These are phyloP conservation scores for Colletotrichum musae DNA, from an alignment of 2,329 filamentous ascomycete species.

Conservation along the genomic window DNA sequence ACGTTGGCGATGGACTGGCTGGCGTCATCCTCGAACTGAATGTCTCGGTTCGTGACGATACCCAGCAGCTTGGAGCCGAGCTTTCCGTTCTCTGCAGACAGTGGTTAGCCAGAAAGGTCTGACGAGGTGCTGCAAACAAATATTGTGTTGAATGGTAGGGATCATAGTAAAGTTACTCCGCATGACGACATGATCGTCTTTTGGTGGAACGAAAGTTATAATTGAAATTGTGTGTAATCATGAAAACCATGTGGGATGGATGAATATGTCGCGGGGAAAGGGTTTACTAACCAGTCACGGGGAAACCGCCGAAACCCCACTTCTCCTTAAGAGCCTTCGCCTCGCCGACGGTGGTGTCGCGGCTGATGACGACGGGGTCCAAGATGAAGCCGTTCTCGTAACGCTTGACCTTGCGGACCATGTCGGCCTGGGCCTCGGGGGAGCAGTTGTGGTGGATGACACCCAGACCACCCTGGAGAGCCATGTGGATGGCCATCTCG, in stretches of 20 bases:
- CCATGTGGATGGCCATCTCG: constrained; percentile 99
- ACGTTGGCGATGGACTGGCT: constrained; percentile 84
- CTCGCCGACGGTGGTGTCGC: constrained; percentile 89
- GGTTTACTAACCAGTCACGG: constrained; percentile 89
- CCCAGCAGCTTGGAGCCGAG: constrained; percentile 96
- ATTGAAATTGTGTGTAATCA: constrained; percentile 86
- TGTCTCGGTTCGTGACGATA: constrained; percentile 97
- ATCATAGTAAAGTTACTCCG: constrained; percentile 70
- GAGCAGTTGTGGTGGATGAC: constrained; percentile 99
- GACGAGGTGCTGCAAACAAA: constrained; percentile 29
- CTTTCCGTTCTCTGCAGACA: constrained; percentile 82
- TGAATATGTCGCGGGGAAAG: constrained; percentile 41
- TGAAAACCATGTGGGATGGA: constrained; percentile 53
- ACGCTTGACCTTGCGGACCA: constrained; percentile 99
- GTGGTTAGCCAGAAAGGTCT: constrained; percentile 53
- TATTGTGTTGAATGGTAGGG: constrained; percentile 10
- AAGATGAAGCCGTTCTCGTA: constrained; percentile 99
- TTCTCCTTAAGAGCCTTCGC: constrained; percentile 94
- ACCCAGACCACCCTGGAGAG: constrained; percentile 87
- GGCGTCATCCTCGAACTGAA: constrained; percentile 91
- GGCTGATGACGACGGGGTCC: constrained; percentile 92
- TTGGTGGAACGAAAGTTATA: constrained; percentile 99
- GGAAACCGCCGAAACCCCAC: constrained; percentile 99
- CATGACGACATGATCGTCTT: constrained; percentile 84
- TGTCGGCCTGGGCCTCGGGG: constrained; percentile 96